Evolutionary conservation across 176 grass and related monocot species (phyloP).

Genomic region (Eleusine indica): DNA sequence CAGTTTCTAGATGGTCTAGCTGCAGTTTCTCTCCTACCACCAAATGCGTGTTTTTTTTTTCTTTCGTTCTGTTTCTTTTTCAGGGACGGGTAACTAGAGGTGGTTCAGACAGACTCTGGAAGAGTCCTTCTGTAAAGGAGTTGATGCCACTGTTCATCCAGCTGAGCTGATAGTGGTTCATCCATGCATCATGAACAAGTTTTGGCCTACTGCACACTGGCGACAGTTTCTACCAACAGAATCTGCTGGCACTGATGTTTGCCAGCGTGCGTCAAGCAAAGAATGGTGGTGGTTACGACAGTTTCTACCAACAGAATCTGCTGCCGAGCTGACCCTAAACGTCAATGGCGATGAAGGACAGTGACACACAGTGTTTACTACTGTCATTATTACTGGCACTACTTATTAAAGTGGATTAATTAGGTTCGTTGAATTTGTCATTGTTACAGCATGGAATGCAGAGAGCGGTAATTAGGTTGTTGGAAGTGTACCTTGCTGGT

Average conservation of each 20-base stretch:
- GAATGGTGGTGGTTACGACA: not conserved
- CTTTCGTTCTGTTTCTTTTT: not conserved
- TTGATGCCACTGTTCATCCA: conserved; percentile 1
- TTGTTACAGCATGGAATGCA: not conserved
- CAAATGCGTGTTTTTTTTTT: not conserved
- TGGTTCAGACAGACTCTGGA: conserved; percentile 1
- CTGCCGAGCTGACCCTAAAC: not conserved
- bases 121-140: not conserved
- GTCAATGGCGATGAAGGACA: conserved; percentile 20
- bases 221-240: no score
- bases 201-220: not conserved
- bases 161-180: not conserved
- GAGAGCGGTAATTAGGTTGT: not conserved
- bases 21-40: not conserved
- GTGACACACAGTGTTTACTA: not conserved
- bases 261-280: not conserved
- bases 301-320: not conserved
- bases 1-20: not conserved
- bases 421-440: not conserved
- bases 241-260: not conserved
- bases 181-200: not conserved
- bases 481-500: conserved; percentile 57
- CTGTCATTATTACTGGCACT: not conserved
- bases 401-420: no score
- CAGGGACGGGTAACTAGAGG: not conserved